Base-by-base conservation (phyloP, 345 rosid species). In the Kandelia obovata region DNA sequence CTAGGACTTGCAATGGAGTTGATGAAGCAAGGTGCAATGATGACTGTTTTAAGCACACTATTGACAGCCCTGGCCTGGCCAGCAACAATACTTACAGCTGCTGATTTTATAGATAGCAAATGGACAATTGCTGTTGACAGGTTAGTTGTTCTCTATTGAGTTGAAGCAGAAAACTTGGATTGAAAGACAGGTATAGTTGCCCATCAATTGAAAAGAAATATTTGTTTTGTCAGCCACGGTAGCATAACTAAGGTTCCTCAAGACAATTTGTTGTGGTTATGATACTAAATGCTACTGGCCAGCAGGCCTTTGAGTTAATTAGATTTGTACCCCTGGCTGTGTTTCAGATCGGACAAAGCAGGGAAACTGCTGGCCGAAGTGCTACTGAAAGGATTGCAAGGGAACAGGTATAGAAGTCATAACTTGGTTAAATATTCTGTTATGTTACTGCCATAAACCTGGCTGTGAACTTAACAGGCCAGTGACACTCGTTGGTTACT, bases 21-120 rank as follows among this genome's bases (percentile, higher is more conserved):
- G 82, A 92, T 92, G 99, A 92, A 73, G 81, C 96, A 87, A 81
- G 99, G 99, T 61, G 99, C 96, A 64, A 90, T 92, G 99, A 65
- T 89, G 89, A 95, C 96, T n/a, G 99, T 92, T 26, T 74, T 90
- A 71, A 84, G 88, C 83, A 61, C 96, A 64, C 91, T 95, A 64
- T 58, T 92, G 78, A 58, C 78, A 27, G 99, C 99, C 59, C 78
- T 95, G 78, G 96, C 95, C 72, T 92, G 94, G 96, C 99, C 97
- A 58, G 89, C 96, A 34, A 80, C 96, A 51, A 77, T 95, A 67
- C 86, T 92, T 66, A 77, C 74, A 8, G 99, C 97, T 74, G 83
- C 96, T 71, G 88, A 85, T 85, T 86, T 92, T 77, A 95, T 95
- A 71, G 99, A 95, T 71, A 90, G 99, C 80, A 92, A 82, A 71